Conservation (phyloP, 2,329 filamentous ascomycete species). For the Ophiocordyceps sinensis region DNA sequence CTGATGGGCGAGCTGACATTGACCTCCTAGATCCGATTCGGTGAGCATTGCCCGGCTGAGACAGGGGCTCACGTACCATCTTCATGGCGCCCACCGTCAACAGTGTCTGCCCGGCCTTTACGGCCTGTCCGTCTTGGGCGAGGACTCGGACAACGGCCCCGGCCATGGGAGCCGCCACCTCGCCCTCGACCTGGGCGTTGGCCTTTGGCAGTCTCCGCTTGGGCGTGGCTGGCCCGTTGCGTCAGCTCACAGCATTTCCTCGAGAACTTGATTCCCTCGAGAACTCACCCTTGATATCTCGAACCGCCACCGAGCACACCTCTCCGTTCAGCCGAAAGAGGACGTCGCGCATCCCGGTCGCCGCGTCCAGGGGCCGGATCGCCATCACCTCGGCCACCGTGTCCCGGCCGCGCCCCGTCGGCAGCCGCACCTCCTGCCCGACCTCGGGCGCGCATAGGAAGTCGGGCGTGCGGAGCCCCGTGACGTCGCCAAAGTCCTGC, state of each 20-base stretch:
- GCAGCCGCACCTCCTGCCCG: not conserved
- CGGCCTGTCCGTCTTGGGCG: not conserved
- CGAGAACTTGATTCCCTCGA: too few relatives aligned
- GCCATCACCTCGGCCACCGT: not conserved
- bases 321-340: not conserved
- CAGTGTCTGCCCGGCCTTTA: not conserved
- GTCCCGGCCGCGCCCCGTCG: not conserved
- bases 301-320: not conserved
- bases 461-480: not conserved
- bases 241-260: not conserved
- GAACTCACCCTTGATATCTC: not conserved
- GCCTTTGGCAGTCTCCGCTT: not conserved
- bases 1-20: not conserved
- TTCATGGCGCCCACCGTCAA: slow-evolving; percentile 1
- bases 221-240: not conserved
- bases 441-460: not conserved
- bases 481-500: not conserved
- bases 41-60: not conserved
- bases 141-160: not conserved
- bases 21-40: not conserved
- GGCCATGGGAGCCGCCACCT: not conserved
- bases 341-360: not conserved
- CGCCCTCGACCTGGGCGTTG: not conserved
- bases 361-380: not conserved
- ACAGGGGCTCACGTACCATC: not conserved